Evolutionary conservation across 2,329 filamentous ascomycete species (phyloP).

Genomic region (Neonectria faginata): DNA sequence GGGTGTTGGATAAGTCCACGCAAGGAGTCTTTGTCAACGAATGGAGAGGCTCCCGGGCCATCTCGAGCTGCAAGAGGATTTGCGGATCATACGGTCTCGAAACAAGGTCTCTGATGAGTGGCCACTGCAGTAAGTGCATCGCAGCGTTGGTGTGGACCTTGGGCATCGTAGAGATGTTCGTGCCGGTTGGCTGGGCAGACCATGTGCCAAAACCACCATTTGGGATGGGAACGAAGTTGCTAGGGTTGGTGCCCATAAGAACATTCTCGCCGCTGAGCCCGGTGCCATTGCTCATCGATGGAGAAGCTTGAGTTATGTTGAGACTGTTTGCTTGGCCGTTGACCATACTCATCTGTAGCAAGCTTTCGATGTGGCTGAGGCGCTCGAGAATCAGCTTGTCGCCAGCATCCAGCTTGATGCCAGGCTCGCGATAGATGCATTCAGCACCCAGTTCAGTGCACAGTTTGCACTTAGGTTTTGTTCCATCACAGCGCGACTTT

Average conservation of each 20-base stretch:
- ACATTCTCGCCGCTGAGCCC: conserved; percentile 68
- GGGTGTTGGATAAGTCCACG: conserved; percentile 79
- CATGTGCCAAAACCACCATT: conserved; percentile 78
- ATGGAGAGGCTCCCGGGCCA: conserved; percentile 80
- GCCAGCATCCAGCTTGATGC: conserved; percentile 87
- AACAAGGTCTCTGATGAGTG: conserved; percentile 81
- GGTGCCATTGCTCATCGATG: conserved; percentile 73
- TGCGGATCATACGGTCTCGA: conserved; percentile 83
- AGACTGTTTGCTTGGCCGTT: conserved; percentile 62
- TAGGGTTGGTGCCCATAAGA: conserved; percentile 56
- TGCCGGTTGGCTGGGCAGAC: conserved; percentile 64
- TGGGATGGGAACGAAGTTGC: conserved; percentile 66
- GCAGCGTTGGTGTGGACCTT: conserved; percentile 86
- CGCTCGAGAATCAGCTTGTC: conserved; percentile 88
- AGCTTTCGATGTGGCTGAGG: conserved; percentile 79
- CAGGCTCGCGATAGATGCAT: conserved; percentile 86
- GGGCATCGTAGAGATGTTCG: conserved; percentile 87
- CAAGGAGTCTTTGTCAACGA: conserved; percentile 72
- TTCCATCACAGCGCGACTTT: conserved; percentile 83
- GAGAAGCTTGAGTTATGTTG: conserved; percentile 70
- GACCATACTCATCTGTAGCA: conserved; percentile 78
- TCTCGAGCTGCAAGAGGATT: conserved; percentile 83
- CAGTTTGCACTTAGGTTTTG: conserved; percentile 84
- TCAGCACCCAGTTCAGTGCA: conserved; percentile 85
- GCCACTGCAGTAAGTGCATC: conserved; percentile 82